Base-by-base conservation (phyloP, 2,329 filamentous ascomycete species). In the Microdochium trichocladiopsis region DNA sequence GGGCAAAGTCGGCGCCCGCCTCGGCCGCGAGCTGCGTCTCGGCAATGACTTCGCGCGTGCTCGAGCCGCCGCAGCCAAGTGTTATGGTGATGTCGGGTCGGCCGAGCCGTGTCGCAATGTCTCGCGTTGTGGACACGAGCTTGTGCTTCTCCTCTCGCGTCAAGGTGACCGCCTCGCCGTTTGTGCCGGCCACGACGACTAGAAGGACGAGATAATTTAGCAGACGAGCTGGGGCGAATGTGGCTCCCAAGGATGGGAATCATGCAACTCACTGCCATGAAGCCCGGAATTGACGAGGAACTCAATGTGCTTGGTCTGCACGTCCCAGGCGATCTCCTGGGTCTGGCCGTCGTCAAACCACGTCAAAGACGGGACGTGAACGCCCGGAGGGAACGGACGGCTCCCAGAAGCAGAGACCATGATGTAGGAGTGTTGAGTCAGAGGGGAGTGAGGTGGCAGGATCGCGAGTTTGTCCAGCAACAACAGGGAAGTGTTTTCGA, bases 111-210 rank as follows among this genome's bases (percentile, higher is more conserved):
- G 80, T 75, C 37, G 84, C 78, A 33, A 80, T 79, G 56, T 79
- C 73, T 48, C 85, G 83, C 2, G 85, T 86, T 25, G 78, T 76
- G 53, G 68, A 68, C 4, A 85, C 83, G 55, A 90, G 76, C 48
- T 77, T 70, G 49, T 76, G 74, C 61, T 86, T 82, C 66, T 90
- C 87, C 14, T 78, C 74, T 53, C 78, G 75, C 45, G 80, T 80
- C 4, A 90, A 73, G 55, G 88, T 85, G 2, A 88, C 84, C 9
- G 86, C 84, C 69, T 90, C 86, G 59, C 87, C 86, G 60, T 89
- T 90, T 57, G 83, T 87, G 50, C 86, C 87, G 62, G 87, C 84
- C 43, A 84, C 82, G 47, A 87, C 83, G 53, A 90, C 69, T 64
- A 49, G 25, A n/a, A 25, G 53, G 57, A 61, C 64, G 53, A 59